A percentile compares a stretch with the other conserved stretches of the same genome.
Conservation (phyloP, 1,284 basidiomycete genomes). For the Fomitopsis schrenkii region DNA sequence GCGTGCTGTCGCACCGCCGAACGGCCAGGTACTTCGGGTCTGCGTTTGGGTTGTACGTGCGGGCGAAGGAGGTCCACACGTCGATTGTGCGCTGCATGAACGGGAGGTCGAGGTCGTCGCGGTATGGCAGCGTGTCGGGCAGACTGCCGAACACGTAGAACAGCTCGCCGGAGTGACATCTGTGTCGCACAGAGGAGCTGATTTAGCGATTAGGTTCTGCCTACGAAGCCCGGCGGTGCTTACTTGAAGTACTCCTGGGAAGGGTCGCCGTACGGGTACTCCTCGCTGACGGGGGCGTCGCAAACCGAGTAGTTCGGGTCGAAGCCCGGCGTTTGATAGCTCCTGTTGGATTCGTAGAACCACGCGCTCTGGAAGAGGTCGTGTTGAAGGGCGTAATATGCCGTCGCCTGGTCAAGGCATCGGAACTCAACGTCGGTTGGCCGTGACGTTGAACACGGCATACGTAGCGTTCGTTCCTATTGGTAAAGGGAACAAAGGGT, state of each 20-base stretch:
- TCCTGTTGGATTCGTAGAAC: slow-evolving; percentile 36
- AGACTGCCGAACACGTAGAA: slow-evolving; percentile 35
- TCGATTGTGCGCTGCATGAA: slow-evolving; percentile 35
- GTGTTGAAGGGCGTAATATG: slow-evolving; percentile 29
- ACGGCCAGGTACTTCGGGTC: slow-evolving; percentile 30
- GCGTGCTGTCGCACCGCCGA: slow-evolving; percentile 24
- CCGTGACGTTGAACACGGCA: slow-evolving; percentile 34
- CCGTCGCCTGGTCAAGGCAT: slow-evolving; percentile 37
- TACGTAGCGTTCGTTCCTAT: slow-evolving; percentile 25
- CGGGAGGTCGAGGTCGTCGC: slow-evolving; percentile 34
- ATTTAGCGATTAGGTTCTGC: background rate
- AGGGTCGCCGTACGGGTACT: slow-evolving; percentile 33
- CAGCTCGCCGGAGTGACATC: slow-evolving; percentile 35
- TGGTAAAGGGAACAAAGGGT: slow-evolving; percentile 28
- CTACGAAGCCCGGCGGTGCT: background rate
- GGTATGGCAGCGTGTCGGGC: slow-evolving; percentile 30
- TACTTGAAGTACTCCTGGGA: slow-evolving; percentile 29
- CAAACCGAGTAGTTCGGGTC: slow-evolving; percentile 33
- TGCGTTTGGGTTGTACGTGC: slow-evolving; percentile 39
- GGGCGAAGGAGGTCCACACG: slow-evolving; percentile 35
- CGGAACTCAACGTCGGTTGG: slow-evolving; percentile 35
- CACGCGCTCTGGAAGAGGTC: slow-evolving; percentile 30
- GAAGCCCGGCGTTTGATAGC: slow-evolving; percentile 33
- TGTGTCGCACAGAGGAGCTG: background rate
- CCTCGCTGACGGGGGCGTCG: slow-evolving; percentile 28